Percentiles rank a stretch among this genome's conserved stretches.
These are phyloP conservation scores for Penicillium turbatum DNA, from an alignment of 495 filamentous ascomycete genomes.

Conservation along the genomic window DNA sequence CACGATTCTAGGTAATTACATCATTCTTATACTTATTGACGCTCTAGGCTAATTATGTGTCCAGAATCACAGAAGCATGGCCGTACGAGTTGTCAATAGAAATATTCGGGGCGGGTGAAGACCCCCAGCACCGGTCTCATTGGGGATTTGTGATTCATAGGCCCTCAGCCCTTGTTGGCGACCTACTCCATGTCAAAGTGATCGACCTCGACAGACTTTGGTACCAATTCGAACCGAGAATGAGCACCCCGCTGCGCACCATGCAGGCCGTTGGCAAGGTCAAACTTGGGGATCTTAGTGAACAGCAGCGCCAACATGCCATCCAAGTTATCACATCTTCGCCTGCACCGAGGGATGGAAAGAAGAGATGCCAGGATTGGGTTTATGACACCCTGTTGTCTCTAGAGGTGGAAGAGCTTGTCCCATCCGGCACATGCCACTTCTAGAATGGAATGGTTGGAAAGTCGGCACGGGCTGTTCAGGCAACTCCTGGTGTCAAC, in stretches of 20 bases:
- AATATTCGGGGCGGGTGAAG: too few relatives aligned
- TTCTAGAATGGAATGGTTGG: slow-evolving; percentile 14
- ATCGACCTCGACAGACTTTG: slow-evolving; percentile 8
- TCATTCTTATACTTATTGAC: too few relatives aligned
- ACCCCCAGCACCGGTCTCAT: too few relatives aligned
- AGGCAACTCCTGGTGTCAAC: background rate
- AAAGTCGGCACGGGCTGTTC: slow-evolving; percentile 5
- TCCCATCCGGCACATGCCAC: slow-evolving; percentile 9
- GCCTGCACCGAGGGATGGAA: slow-evolving; percentile 6
- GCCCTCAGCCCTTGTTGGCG: too few relatives aligned
- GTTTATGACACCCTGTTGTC: slow-evolving; percentile 14
- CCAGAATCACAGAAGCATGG: too few relatives aligned
- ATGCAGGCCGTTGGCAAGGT: slow-evolving; percentile 12
- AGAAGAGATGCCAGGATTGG: slow-evolving; percentile 18
- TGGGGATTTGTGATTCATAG: too few relatives aligned
- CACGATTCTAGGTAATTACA: too few relatives aligned
- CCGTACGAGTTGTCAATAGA: too few relatives aligned
- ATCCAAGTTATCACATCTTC: slow-evolving; percentile 4
- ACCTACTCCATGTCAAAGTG: slow-evolving; percentile 4
- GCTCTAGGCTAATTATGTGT: too few relatives aligned
- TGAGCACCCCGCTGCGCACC: slow-evolving; percentile 5
- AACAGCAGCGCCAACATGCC: slow-evolving; percentile 6
- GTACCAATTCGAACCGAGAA: slow-evolving; percentile 17
- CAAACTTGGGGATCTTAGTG: slow-evolving; percentile 9
- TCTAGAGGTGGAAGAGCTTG: slow-evolving; percentile 19